Percentiles rank a stretch among this genome's conserved stretches.
Evolutionary conservation across 2,329 filamentous ascomycete genomes (phyloP).

Genomic region (Neopestalotiopsis clavispora): DNA sequence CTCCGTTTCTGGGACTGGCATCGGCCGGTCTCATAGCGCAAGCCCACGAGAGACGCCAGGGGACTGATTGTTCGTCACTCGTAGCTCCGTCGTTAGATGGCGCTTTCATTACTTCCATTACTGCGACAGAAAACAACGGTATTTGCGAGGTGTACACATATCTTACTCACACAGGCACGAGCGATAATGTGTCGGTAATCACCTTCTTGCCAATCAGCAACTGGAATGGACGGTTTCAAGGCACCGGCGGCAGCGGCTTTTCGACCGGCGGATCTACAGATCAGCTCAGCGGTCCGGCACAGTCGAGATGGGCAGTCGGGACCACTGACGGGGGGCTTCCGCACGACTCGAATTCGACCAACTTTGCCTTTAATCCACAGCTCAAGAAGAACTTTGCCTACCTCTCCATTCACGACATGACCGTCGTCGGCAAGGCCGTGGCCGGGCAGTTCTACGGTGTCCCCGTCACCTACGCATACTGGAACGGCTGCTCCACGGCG

Average conservation of each 20-base stretch:
- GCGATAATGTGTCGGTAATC: conserved; percentile 12
- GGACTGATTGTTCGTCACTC: background rate
- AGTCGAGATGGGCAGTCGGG: conserved; percentile 29
- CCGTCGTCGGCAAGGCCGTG: conserved; percentile 47
- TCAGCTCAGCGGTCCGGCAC: conserved; percentile 20
- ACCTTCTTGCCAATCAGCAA: conserved; percentile 6
- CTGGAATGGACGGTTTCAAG: conserved; percentile 37
- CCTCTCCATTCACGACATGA: conserved; percentile 34
- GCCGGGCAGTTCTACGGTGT: conserved; percentile 44
- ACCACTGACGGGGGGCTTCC: conserved; percentile 32
- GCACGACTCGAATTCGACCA: conserved; percentile 19
- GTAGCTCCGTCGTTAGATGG: conserved; percentile 11
- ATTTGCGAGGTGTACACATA: conserved; percentile 15
- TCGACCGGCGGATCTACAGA: conserved; percentile 28
- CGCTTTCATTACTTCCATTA: conserved; percentile 13
- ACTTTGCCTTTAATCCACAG: conserved; percentile 29
- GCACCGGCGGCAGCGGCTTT: conserved; percentile 36
- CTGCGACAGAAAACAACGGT: background rate
- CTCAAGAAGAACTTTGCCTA: conserved; percentile 28
- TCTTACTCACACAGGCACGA: background rate
- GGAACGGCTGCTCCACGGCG: conserved; percentile 53
- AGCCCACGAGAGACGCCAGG: background rate
- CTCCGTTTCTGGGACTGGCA: background rate
- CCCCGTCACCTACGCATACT: conserved; percentile 52
- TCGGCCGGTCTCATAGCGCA: background rate